phyloP scores from a whole-genome alignment of 345 rosid genomes.

The Salix dunnii region DNA sequence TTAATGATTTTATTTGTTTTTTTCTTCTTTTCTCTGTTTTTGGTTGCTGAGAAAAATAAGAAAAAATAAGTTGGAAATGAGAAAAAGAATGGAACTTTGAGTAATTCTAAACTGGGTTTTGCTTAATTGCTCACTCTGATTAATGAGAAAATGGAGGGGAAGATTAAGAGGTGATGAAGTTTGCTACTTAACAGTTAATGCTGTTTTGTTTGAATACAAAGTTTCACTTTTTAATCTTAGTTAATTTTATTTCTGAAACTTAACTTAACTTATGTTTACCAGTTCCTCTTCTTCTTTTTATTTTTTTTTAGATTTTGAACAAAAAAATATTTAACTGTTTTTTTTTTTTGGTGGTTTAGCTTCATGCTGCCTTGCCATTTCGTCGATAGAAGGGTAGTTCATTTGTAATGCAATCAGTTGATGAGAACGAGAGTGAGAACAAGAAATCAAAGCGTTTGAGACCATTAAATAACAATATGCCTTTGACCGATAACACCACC shows the following conservation, averaged over 20 bases:
- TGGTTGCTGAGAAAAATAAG: neutral
- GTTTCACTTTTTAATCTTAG: neutral
- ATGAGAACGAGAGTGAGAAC: conserved; percentile 34
- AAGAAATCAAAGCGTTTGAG: conserved; percentile 50
- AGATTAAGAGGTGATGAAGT: neutral
- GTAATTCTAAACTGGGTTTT: neutral
- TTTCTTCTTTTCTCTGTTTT: neutral
- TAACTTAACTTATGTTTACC: neutral
- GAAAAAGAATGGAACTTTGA: neutral
- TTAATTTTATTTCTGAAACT: neutral
- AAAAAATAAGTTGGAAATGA: neutral
- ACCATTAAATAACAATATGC: conserved; percentile 41
- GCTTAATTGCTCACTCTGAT: conserved; percentile 8
- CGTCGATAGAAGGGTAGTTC: conserved; percentile 11
- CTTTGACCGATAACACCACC: conserved; percentile 41
- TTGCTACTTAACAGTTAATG: neutral
- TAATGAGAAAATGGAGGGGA: conserved; percentile 10
- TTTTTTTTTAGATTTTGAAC: neutral
- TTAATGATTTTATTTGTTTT: neutral
- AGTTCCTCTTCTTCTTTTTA: neutral
- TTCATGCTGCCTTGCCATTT: conserved; percentile 15
- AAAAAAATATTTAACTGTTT: neutral
- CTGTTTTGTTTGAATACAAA: neutral
- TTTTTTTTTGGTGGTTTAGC: conserved; percentile 6
- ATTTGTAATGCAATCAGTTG: conserved; percentile 58